Percentiles rank a stretch among this genome's conserved stretches.
These are phyloP conservation scores for Aspergillus novoparasiticus DNA, from an alignment of 2,329 filamentous ascomycete genomes.

Conservation along the genomic window DNA sequence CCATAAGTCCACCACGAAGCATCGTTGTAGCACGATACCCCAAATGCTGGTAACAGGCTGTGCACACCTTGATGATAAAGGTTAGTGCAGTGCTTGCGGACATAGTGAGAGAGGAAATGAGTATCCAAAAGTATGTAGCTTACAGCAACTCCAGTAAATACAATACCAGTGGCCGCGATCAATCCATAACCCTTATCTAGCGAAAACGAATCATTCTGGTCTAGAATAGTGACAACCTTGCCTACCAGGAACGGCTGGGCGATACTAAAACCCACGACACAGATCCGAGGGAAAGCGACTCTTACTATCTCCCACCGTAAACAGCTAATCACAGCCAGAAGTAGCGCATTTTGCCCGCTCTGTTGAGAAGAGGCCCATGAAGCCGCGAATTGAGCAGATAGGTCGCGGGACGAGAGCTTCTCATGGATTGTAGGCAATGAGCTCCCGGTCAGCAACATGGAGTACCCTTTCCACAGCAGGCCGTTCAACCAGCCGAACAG, in stretches of 20 bases:
- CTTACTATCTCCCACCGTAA: slow-evolving; percentile 18
- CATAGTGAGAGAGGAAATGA: background rate
- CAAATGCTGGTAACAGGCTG: slow-evolving; percentile 14
- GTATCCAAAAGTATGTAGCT: slow-evolving; percentile 2
- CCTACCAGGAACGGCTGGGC: slow-evolving; percentile 22
- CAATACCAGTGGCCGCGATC: slow-evolving; percentile 11
- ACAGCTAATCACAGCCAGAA: slow-evolving; percentile 18
- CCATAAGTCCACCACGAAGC: slow-evolving; percentile 24
- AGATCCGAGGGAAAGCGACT: slow-evolving; percentile 18
- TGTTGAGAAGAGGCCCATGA: slow-evolving; percentile 11
- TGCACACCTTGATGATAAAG: slow-evolving; percentile 13
- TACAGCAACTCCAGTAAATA: slow-evolving; percentile 18
- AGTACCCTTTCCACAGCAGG: slow-evolving; percentile 20
- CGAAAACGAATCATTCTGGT: slow-evolving; percentile 6
- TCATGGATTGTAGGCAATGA: slow-evolving; percentile 11
- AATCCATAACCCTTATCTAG: slow-evolving; percentile 15
- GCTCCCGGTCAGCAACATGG: slow-evolving; percentile 8
- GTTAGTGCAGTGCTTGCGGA: background rate
- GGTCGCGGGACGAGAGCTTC: slow-evolving; percentile 6
- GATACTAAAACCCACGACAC: slow-evolving; percentile 21
- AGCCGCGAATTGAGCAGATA: background rate
- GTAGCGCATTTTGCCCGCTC: slow-evolving; percentile 14
- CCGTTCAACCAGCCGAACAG: slow-evolving; percentile 50
- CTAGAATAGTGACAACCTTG: slow-evolving; percentile 13
- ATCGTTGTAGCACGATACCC: slow-evolving; percentile 22